phyloP scores from a whole-genome alignment of 1,284 basidiomycete species.

The Puccinia triticina region DNA sequence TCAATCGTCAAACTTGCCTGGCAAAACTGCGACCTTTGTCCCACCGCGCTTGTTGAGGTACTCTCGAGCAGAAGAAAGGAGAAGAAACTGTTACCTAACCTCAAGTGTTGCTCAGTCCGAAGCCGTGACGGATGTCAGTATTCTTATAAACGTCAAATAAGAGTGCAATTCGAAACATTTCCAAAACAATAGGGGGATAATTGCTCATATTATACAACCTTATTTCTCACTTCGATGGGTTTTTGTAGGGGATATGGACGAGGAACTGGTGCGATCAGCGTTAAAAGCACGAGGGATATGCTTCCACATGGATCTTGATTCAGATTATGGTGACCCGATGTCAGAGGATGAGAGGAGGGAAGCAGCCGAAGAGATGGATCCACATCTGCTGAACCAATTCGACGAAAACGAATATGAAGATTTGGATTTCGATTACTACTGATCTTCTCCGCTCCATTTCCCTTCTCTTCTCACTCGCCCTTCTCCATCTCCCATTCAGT shows the following conservation, averaged over 20 bases:
- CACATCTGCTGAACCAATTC: no score
- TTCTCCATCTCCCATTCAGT: no score
- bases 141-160: not conserved
- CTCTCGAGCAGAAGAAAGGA: not conserved
- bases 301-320: not conserved
- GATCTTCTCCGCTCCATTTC: no score
- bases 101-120: slow-evolving; percentile 23
- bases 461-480: no score
- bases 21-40: not conserved
- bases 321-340: no score
- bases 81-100: slow-evolving; percentile 2
- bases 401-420: no score
- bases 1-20: slow-evolving; percentile 33
- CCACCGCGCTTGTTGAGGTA: not conserved
- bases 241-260: not conserved
- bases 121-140: not conserved
- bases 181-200: no score
- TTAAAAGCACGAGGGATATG: not conserved
- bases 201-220: not conserved
- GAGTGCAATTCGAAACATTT: no score
- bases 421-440: no score
- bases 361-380: not conserved
- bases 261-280: not conserved
- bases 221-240: not conserved
- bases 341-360: not conserved